A percentile compares a stretch with the other conserved stretches of the same genome.
Conservation (phyloP, 345 rosid species). For the Moringa oleifera region DNA sequence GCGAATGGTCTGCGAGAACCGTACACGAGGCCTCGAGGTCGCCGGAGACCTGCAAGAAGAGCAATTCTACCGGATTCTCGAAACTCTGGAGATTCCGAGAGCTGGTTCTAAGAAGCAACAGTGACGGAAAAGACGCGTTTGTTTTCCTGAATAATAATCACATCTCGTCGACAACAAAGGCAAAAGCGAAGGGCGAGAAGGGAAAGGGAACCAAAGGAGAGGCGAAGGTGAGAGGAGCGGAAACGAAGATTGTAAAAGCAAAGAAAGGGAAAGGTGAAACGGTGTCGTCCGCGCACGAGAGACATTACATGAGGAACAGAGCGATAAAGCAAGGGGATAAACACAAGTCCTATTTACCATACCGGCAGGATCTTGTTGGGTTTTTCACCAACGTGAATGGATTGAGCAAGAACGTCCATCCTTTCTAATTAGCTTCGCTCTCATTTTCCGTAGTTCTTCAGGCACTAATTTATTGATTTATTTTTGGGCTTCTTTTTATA, state of each 20-base stretch:
- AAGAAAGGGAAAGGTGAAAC: slow-evolving; percentile 22
- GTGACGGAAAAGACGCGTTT: slow-evolving; percentile 60
- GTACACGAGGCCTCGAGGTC: slow-evolving; percentile 42
- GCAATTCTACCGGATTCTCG: slow-evolving; percentile 57
- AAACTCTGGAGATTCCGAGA: slow-evolving; percentile 49
- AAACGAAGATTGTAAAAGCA: background rate
- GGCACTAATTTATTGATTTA: too few relatives aligned
- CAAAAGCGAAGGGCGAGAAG: slow-evolving; percentile 5
- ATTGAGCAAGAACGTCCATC: slow-evolving; percentile 64
- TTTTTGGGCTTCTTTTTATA: too few relatives aligned
- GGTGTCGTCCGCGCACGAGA: slow-evolving; percentile 44
- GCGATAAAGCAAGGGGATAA: slow-evolving; percentile 43
- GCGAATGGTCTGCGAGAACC: slow-evolving; percentile 35
- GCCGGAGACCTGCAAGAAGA: slow-evolving; percentile 46
- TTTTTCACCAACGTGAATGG: slow-evolving; percentile 63
- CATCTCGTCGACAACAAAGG: slow-evolving; percentile 3
- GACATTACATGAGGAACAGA: slow-evolving; percentile 45
- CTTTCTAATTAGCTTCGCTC: too few relatives aligned
- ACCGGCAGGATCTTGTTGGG: slow-evolving; percentile 49
- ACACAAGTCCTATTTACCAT: slow-evolving; percentile 62
- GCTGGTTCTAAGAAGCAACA: slow-evolving; percentile 34
- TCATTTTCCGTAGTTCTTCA: too few relatives aligned
- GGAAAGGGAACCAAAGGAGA: slow-evolving; percentile 9
- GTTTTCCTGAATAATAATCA: slow-evolving; percentile 32
- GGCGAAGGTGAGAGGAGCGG: background rate